These are phyloP conservation scores for Solanum appendiculatum DNA, from an alignment of 257 asterid genomes.

Conservation along the genomic window DNA sequence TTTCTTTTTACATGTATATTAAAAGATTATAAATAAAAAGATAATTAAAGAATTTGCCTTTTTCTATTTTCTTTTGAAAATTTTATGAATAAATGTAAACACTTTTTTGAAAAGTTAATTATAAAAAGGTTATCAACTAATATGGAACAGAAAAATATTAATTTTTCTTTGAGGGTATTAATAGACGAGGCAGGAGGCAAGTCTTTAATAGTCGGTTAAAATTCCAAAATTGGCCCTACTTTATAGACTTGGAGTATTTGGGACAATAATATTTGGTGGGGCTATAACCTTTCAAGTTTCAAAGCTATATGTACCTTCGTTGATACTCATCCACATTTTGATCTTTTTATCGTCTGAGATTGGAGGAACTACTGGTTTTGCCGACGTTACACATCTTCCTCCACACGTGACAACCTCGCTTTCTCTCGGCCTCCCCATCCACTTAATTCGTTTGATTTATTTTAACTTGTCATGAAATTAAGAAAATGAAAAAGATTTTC, in stretches of 20 bases:
- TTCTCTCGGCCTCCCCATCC: too few species aligned
- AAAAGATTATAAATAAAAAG: too few species aligned
- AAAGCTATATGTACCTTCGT: neutral
- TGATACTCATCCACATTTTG: neutral
- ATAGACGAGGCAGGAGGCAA: neutral
- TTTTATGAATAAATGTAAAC: too few species aligned
- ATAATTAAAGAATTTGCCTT: too few species aligned
- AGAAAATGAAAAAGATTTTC: rapidly evolving
- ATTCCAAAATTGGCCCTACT: neutral
- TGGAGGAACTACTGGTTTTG: neutral
- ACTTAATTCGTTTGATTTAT: too few species aligned
- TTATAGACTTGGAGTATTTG: neutral
- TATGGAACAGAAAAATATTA: too few species aligned
- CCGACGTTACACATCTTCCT: neutral
- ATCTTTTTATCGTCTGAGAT: neutral
- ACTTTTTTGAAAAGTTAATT: too few species aligned
- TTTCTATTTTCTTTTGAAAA: too few species aligned
- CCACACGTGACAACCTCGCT: neutral
- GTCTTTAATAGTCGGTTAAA: neutral
- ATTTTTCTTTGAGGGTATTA: neutral
- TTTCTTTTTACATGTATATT: too few species aligned
- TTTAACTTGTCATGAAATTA: rapidly evolving
- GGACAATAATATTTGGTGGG: neutral
- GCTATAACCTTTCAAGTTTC: neutral
- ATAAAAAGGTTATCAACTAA: too few species aligned